Conservation (phyloP, 306 rosid species). For the Herpetospermum pedunculosum region DNA sequence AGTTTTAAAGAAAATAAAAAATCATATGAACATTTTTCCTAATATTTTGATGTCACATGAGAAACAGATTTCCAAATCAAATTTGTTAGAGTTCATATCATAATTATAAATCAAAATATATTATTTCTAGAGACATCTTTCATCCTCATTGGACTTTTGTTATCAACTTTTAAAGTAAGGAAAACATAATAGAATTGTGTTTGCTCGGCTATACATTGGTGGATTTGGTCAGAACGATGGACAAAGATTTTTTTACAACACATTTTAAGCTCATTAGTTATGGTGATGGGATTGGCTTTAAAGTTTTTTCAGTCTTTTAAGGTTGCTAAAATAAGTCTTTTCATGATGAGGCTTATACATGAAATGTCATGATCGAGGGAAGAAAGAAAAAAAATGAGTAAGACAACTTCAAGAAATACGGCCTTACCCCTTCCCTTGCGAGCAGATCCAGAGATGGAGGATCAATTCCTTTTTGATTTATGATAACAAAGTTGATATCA, state of each 20-base stretch:
- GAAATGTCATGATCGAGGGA: neutral
- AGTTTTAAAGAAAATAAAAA: neutral
- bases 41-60: neutral
- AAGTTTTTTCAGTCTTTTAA: neutral
- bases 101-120: neutral
- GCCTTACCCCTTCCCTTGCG: slow-evolving; percentile 88
- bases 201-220: neutral
- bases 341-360: neutral
- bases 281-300: neutral
- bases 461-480: slow-evolving; percentile 96
- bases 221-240: neutral
- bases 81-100: too few relatives aligned
- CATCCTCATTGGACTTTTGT: neutral
- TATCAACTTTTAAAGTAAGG: neutral
- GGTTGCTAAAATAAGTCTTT: neutral
- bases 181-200: neutral
- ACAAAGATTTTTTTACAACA: neutral
- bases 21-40: neutral
- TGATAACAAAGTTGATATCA: slow-evolving; percentile 67
- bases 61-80: neutral
- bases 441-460: slow-evolving; percentile 94
- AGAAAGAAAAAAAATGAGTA: neutral
- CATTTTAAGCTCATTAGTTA: neutral
- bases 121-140: neutral
- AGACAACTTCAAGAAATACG: neutral